phyloP scores from a whole-genome alignment of 2,329 filamentous ascomycete species.

The Dothideomycetes sp. region DNA sequence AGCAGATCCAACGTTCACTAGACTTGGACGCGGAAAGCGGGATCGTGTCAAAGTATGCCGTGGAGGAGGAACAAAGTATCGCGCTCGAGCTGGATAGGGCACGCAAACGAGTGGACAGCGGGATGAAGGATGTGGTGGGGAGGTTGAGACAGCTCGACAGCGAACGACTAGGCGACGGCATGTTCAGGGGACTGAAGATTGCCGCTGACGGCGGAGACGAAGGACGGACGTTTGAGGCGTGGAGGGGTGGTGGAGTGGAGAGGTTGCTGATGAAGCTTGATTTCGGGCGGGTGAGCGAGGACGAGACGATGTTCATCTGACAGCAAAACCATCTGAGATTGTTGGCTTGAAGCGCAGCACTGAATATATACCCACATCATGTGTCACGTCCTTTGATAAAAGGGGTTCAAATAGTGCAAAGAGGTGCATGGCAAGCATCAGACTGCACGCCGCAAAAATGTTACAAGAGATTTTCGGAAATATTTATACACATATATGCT shows the following conservation, averaged over 20 bases:
- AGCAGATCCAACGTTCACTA: slow-evolving; percentile 63
- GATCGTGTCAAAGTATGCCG: slow-evolving; percentile 47
- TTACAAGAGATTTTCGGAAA: not conserved
- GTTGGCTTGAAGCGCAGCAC: too few relatives aligned
- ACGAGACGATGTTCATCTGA: slow-evolving; percentile 14
- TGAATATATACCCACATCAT: too few relatives aligned
- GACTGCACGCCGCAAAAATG: not conserved
- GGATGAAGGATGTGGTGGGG: slow-evolving; percentile 51
- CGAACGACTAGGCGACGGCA: slow-evolving; percentile 23
- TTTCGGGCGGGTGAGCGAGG: slow-evolving; percentile 30
- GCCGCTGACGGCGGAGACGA: slow-evolving; percentile 16
- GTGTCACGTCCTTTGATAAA: too few relatives aligned
- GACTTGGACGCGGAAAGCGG: slow-evolving; percentile 77
- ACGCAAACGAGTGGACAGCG: slow-evolving; percentile 52
- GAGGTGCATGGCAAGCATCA: too few relatives aligned
- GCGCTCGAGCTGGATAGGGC: slow-evolving; percentile 53
- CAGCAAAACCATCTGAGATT: too few relatives aligned
- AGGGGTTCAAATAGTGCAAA: too few relatives aligned
- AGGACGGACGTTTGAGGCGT: slow-evolving; percentile 49
- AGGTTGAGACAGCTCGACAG: slow-evolving; percentile 51
- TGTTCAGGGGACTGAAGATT: not conserved
- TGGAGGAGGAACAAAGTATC: slow-evolving; percentile 60
- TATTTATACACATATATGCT: slow-evolving; percentile 12
- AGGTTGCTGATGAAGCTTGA: slow-evolving; percentile 86
- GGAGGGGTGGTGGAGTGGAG: slow-evolving; percentile 69